Base-by-base conservation (phyloP, 192 early-diverging fungal species). In the Globomyces pollinis-pini region DNA sequence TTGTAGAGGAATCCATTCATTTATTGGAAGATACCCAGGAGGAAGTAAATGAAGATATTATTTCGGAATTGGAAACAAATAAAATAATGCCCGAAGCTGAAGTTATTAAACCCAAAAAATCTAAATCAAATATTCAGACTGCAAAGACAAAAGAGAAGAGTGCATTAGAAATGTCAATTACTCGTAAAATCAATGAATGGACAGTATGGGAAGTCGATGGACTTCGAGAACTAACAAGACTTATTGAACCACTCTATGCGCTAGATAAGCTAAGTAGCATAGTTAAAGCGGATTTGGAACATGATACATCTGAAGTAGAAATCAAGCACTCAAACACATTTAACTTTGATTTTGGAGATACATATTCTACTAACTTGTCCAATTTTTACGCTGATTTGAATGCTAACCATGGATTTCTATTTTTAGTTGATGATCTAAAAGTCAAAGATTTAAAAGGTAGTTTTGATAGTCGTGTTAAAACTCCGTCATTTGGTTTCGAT, bases 181-280 rank as follows among this genome's bases (percentile, higher is more conserved):
- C 33, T 6, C 34, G 33, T 24, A 55, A 55, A n/a, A 55, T 55
- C 5, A 23, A 18, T 23, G 38, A 36, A 24, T 36, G 38, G 35
- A 55, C 21, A 32, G 30, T 55, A 24, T 34, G 21, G 4, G 52
- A 55, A 9, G 52, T 55, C 0, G 21, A 55, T 6, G 7, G 29
- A 24, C 31, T 55, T 23, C 15, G 38, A 12, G 52, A 55, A 23
- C 6, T 55, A 23, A 55, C 52, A 13, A 24, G 52, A 15, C 29
- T 55, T 23, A n/a, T 55, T 20, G 52, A 55, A 15, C 52, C 52
- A 4, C 29, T 55, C 6, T 6, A 26, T 31, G 52, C 52, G 29
- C 15, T 20, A 15, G 38, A 39, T 20, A 39, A 39, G 38, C 38
- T 39, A 20, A 15, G 38, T 15, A n/a, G n/a, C n/a, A n/a, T n/a